Evolutionary conservation across 345 rosid species (phyloP), one percentile per base, ranked within the genome.

Genomic region (Arabis hirsuta): DNA sequence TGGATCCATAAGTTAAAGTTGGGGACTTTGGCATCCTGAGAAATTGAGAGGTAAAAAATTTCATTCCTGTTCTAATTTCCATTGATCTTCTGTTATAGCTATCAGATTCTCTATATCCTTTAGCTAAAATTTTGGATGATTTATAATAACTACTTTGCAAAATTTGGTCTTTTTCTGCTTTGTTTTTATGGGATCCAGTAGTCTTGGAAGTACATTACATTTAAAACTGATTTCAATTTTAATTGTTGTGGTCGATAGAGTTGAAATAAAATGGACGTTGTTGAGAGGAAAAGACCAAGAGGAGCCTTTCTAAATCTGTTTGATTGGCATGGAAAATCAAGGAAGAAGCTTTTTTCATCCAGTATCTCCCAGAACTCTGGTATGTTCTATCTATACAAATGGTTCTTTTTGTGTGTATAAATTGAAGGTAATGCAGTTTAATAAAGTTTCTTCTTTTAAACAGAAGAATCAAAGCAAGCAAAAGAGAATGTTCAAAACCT

Each of bases 261-360:
- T 72, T 70, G 58, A 76, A 29, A 67, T 65, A 62, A 47, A 42
- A 91, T 88, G 96, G 92, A 91, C 78, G 77, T 81, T 13, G 71
- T 76, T 39, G 89, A 88, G 77, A 83, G 85, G 51, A 85, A 86
- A 64, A 80, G 82, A 67, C 75, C 91, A 3, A 94, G 91, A 73
- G 96, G 93, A 74, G 80, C 88, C 7, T 84, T 89, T 71, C 85
- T 89, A 42, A 73, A 83, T 65, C 73, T 94, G 65, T 94, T 94
- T 82, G 98, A 94, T 59, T 94, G 98, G 98, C 88, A 77, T 43
- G 97, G 96, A 20, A 94, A 91, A 83, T 94, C 99, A 32, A 81
- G 93, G 78, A 91, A 94, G 89, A 94, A 89, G 81, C 80, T 94
- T 41, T 91, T 94, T 83, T 87, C 96, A 22, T 82, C 83, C 58